phyloP scores from a whole-genome alignment of 2,329 filamentous ascomycete species.

The Fusarium nanum region DNA sequence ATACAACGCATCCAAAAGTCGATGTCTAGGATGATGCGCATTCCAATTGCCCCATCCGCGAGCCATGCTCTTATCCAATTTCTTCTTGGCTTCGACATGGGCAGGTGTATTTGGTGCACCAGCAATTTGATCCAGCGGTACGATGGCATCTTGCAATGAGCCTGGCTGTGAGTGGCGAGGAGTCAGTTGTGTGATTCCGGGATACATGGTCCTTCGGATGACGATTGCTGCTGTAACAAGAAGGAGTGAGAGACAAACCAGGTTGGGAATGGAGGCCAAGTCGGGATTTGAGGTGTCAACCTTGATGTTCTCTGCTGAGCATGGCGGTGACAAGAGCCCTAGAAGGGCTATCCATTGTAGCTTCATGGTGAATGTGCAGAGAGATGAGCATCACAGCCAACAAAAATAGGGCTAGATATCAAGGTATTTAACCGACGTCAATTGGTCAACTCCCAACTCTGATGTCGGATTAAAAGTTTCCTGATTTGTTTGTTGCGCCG shows the following conservation, averaged over 20 bases:
- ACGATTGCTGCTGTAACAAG: background rate
- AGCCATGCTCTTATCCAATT: slow-evolving; percentile 47
- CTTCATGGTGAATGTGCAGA: slow-evolving; percentile 16
- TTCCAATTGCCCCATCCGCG: slow-evolving; percentile 50
- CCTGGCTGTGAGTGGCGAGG: slow-evolving; percentile 15
- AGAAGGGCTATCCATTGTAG: slow-evolving; percentile 11
- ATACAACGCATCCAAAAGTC: slow-evolving; percentile 55
- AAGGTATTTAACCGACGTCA: background rate
- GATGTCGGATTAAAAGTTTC: slow-evolving; percentile 4
- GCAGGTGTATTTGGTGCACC: slow-evolving; percentile 38
- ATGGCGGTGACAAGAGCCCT: slow-evolving; percentile 9
- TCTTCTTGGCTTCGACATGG: slow-evolving; percentile 49
- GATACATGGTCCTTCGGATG: background rate
- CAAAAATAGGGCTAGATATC: background rate
- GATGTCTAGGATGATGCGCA: slow-evolving; percentile 53
- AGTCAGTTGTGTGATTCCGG: slow-evolving; percentile 11
- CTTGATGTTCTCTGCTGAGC: slow-evolving; percentile 21
- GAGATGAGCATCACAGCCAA: background rate
- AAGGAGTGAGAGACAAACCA: slow-evolving; percentile 34
- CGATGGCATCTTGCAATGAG: slow-evolving; percentile 31
- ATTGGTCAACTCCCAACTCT: background rate
- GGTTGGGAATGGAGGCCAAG: slow-evolving; percentile 25
- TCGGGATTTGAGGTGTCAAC: slow-evolving; percentile 10
- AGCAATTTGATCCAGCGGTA: slow-evolving; percentile 45
- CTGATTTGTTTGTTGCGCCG: slow-evolving; percentile 7